Percentiles rank a stretch among this genome's conserved stretches.
Evolutionary conservation across 1,284 basidiomycete genomes (phyloP).

Genomic region (Sporisorium reilianum): DNA sequence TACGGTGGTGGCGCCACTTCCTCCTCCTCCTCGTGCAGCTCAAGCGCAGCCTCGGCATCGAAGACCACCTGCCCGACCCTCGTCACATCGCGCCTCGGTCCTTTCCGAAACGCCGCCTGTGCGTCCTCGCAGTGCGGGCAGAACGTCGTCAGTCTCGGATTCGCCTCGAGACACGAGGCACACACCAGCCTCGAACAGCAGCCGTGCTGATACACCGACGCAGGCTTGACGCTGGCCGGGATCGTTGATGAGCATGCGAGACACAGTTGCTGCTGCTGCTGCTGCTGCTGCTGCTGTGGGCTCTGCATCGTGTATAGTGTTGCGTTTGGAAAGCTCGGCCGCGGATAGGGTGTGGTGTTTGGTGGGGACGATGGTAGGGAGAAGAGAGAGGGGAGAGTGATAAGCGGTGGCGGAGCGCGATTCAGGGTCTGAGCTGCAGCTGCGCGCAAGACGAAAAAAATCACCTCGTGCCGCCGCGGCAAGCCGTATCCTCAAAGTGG

Average conservation of each 20-base stretch:
- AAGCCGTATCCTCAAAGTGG: too few species aligned
- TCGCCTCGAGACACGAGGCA: constrained; percentile 20
- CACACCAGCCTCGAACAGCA: constrained; percentile 48
- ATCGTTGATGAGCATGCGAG: constrained; percentile 43
- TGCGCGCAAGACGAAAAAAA: too few species aligned
- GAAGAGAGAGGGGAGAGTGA: too few species aligned
- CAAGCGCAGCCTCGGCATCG: constrained; percentile 21
- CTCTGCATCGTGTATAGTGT: constrained; percentile 8
- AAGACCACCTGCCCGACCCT: constrained; percentile 46
- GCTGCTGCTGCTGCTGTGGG: too few species aligned
- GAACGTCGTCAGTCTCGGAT: constrained; percentile 46
- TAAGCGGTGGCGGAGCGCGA: too few species aligned
- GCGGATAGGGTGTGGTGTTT: neutral
- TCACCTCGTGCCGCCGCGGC: too few species aligned
- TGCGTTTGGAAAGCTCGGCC: neutral
- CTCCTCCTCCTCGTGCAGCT: constrained; percentile 10
- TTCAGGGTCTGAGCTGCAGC: too few species aligned
- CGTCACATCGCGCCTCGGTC: constrained; percentile 47
- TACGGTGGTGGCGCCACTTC: constrained; percentile 28
- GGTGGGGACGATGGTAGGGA: neutral
- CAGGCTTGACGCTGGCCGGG: constrained; percentile 18
- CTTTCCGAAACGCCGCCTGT: constrained; percentile 42
- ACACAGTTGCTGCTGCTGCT: constrained; percentile 20
- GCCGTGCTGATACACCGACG: constrained; percentile 37
- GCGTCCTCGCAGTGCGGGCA: constrained; percentile 57